These are phyloP conservation scores for Diophrys sp. DNA, from an alignment of 73 alveolate species.

Conservation along the genomic window DNA sequence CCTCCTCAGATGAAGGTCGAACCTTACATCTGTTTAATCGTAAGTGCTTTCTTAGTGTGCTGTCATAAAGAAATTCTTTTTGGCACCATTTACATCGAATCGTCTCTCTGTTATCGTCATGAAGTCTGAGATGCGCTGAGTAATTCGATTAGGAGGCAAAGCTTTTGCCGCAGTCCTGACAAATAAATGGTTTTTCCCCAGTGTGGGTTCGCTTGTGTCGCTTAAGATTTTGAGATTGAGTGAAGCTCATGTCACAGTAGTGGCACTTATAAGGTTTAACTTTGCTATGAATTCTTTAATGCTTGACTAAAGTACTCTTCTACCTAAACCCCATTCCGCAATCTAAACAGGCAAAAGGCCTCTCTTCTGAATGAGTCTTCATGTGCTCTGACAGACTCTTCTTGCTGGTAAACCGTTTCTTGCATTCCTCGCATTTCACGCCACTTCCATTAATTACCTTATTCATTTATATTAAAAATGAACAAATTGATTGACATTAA, in stretches of 20 bases:
- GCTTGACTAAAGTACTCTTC: constrained; percentile 69
- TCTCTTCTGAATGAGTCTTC: constrained; percentile 68
- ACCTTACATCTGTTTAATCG: neutral
- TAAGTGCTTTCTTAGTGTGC: neutral
- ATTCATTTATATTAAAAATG: too few relatives aligned
- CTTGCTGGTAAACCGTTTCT: neutral
- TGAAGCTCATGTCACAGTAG: constrained; percentile 1
- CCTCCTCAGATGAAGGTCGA: neutral
- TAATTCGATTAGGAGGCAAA: neutral
- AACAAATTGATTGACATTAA: too few relatives aligned
- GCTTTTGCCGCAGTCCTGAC: neutral
- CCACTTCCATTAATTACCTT: too few relatives aligned
- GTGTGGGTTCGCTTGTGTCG: constrained; percentile 24
- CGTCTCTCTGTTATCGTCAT: neutral
- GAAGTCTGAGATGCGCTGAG: neutral
- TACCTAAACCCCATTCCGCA: constrained; percentile 56
- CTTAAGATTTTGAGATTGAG: constrained; percentile 1
- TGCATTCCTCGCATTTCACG: neutral
- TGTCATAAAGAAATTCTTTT: neutral
- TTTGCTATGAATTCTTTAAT: constrained; percentile 26
- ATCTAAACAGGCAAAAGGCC: constrained; percentile 60
- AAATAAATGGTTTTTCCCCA: constrained; percentile 22
- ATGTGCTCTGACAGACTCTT: constrained; percentile 36
- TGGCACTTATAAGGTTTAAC: constrained; percentile 8
- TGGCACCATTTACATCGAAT: neutral